Evolutionary conservation across 148 eudicot species (phyloP), one percentile per base, ranked within the genome.

Genomic region (Talinum fruticosum): DNA sequence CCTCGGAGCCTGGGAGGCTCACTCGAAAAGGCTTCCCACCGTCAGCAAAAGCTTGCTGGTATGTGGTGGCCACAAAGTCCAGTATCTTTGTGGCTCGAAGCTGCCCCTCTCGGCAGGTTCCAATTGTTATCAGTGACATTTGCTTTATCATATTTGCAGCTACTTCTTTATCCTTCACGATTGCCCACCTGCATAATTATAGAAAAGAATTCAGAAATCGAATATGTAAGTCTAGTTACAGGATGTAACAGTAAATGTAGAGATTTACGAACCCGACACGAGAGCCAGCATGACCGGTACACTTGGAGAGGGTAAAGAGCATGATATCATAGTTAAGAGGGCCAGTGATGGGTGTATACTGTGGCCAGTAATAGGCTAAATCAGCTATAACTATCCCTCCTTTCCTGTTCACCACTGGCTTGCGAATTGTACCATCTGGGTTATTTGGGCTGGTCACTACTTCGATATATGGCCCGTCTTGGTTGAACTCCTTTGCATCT

Each of bases 211-310:
- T 51, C 16, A 14, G 4, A 16, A 51, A 51, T 51, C 57, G n/a
- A 51, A 5, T 4, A 41, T 4, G 5, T 41, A 10, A 41, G n/a
- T n/a, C n/a, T 41, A 10, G 45, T 5, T 41, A 41, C 10, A 4
- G 45, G 45, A 41, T 5, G 10, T 10, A 10, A 41, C 10, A 23
- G 57, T 15, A 23, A 16, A 59, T 8, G 19, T 15, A 34, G 47
- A 71, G 36, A 23, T 41, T 6, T 35, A 19, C 6, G 49, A 64
- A 94, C 98, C 98, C 98, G 32, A 94, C 82, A 67, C 98, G 86
- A 5, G 93, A 89, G n/a, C 99, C 97, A 14, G 98, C 98, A 72
- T 96, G 97, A 32, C 98, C 98, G 2, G 92, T 87, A 84, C 86
- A 87, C 84, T 94, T 94, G 61, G 98, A 94, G 64, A 84, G 65